Percentiles rank a stretch among this genome's conserved stretches.
These are phyloP conservation scores for Colletotrichum trifolii DNA, from an alignment of 2,329 filamentous ascomycete genomes.

Conservation along the genomic window DNA sequence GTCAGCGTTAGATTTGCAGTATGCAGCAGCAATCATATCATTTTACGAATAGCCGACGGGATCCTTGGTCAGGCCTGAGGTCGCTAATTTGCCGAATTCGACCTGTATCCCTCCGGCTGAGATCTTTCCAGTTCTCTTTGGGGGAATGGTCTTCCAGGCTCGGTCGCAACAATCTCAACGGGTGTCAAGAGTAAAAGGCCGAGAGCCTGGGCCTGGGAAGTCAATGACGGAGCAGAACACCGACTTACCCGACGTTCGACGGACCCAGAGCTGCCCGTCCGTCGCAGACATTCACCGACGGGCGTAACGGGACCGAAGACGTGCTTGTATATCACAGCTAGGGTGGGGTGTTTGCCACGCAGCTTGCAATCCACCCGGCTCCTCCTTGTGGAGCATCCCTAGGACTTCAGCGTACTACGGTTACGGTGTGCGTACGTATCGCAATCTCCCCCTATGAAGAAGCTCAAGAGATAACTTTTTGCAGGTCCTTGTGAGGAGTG, in stretches of 20 bases:
- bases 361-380: conserved; percentile 21
- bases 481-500: not conserved
- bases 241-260: conserved; percentile 27
- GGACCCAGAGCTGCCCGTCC: conserved; percentile 7
- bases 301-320: conserved; percentile 27
- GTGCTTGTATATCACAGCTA: conserved; percentile 15
- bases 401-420: conserved; percentile 8
- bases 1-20: too few species aligned
- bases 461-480: not conserved
- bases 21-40: too few species aligned
- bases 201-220: conserved; percentile 2
- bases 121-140: too few species aligned
- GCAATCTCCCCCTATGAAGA: conserved; percentile 17
- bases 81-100: too few species aligned
- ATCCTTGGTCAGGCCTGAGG: too few species aligned
- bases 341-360: conserved; percentile 20
- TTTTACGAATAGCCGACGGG: too few species aligned
- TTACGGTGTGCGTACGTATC: conserved; percentile 8
- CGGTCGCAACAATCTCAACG: not conserved
- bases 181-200: not conserved
- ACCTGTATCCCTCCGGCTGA: too few species aligned
- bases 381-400: conserved; percentile 18
- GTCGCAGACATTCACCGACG: conserved; percentile 32
- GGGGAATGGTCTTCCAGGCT: too few species aligned
- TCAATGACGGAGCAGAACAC: conserved; percentile 27